Base-by-base conservation (phyloP, 768 basidiomycete genomes). In the Pleurotus ostreatus region DNA sequence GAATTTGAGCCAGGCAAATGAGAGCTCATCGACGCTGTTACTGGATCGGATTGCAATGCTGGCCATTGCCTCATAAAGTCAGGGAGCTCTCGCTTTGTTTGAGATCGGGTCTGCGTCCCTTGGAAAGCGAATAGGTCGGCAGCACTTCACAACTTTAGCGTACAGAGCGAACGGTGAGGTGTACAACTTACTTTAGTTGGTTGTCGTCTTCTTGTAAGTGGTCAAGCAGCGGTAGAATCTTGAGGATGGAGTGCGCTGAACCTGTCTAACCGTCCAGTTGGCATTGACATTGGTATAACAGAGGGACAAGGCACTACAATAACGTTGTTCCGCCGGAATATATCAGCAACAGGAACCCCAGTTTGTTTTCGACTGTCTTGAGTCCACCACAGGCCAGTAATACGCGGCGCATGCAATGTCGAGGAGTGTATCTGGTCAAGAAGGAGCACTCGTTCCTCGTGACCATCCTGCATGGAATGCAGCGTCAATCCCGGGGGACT, bases 111-210 rank as follows among this genome's bases (percentile, higher is more conserved):
- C 55, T 84, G 82, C 8, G 82, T 80, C 39, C 83, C 84, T 70
- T 90, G 86, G 65, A 92, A 91, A 40, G 88, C 86, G 67, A 93
- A 93, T 40, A 92, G 70, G 70, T 92, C 86, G 55, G 85, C 85
- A 6, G 86, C 85, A 56, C 91, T 92, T 55, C 12, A 51, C 23
- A 46, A 20, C 44, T 64, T 44, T 44, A 44, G 20, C 20, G 41
- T 37, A 66, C 67, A 3, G 37, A 20, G 11, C 37, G 1, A 6
- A 53, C 13, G 16, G n/a, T 23, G 38, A 16, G 58, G 46, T 38
- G 55, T 48, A 60, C 51, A 51, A 72, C 82, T 60, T 64, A 92
- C 90, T 83, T 86, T 62, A 82, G 66, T 57, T 81, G 80, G 62
- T 85, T 81, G 13, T 75, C 72, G n/a, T 86, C 83, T 61, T 89